Percentiles rank a stretch among this genome's conserved stretches.
These are phyloP conservation scores for Kodamaea lidongshanica DNA, from an alignment of 805 yeast species.

Conservation along the genomic window DNA sequence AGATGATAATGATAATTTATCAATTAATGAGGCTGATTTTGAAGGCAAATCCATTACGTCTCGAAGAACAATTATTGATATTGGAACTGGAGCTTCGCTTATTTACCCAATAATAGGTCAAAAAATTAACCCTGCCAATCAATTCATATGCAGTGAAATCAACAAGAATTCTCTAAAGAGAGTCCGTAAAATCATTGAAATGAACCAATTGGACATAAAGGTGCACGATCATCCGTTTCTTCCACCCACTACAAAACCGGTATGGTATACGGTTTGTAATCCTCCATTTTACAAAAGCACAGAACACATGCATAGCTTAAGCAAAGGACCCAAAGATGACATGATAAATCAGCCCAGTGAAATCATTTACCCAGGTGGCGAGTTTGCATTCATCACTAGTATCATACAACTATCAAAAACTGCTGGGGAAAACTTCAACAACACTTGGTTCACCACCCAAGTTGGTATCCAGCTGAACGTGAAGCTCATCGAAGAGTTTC, in stretches of 20 bases:
- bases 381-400: slow-evolving; percentile 11
- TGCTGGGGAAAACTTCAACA: too few relatives aligned
- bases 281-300: slow-evolving; percentile 17
- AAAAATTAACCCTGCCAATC: slow-evolving; percentile 1
- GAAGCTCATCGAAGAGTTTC: slow-evolving; percentile 4
- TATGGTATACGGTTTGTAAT: slow-evolving; percentile 15
- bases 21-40: too few relatives aligned
- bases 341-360: slow-evolving; percentile 9
- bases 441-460: slow-evolving; percentile 17
- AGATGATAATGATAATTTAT: too few relatives aligned
- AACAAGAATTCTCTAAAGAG: slow-evolving; percentile 10
- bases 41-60: too few relatives aligned
- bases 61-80: slow-evolving; percentile 14
- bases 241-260: not conserved
- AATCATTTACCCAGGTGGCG: slow-evolving; percentile 15
- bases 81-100: slow-evolving; percentile 19
- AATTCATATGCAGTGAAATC: slow-evolving; percentile 15
- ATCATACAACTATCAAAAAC: too few relatives aligned
- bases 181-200: slow-evolving; percentile 1
- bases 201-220: not conserved
- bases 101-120: slow-evolving; percentile 15
- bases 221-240: slow-evolving; percentile 2
- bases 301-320: slow-evolving; percentile 5
- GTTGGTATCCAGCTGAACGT: slow-evolving; percentile 14
- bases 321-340: slow-evolving; percentile 7